Evolutionary conservation across 345 rosid species (phyloP), one percentile per base, ranked within the genome.

Genomic region (Fremontodendron californicum): DNA sequence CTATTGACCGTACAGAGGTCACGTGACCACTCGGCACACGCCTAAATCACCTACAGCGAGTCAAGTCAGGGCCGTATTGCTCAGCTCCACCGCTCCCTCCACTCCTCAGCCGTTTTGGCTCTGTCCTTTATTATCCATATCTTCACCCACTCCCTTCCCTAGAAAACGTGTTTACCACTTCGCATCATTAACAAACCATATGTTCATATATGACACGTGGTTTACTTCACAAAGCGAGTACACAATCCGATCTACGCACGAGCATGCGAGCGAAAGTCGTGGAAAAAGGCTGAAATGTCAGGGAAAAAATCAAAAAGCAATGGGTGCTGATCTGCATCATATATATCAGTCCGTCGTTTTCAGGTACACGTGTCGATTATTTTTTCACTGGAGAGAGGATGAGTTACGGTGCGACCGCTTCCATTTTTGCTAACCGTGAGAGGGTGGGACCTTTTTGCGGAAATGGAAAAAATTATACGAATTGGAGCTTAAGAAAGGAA

Each of bases 11-110:
- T 57, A 71, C 81, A 5, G 6, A 21, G 27, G 23, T 82, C 82
- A 82, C 78, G 78, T 79, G 82, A 75, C 74, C 72, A 57, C 66
- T 69, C 52, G 57, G 67, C 84, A 60, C 81, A 33, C 78, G 54
- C 51, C 70, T 2, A 13, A n/a, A 2, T 21, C 40, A 1, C 76
- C 45, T 46, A 13, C 6, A 19, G 25, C 18, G 68, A 39, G 45
- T 48, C 3, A 13, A 48, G 52, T 65, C 74, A 46, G 78, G 68
- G 63, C 78, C 75, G 79, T 19, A n/a, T 71, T 9, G 5, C 77
- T 78, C 71, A 62, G 61, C 51, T 66, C 49, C 21, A 5, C 71
- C 49, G 16, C 2, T 61, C 46, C 35, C 35, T 29, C 83, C 75
- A 68, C 71, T 6, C 29, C 57, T 9, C 70, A 10, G 48, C 63